Conservation (phyloP, 2,329 filamentous ascomycete species). For the Alternaria brassicicola region DNA sequence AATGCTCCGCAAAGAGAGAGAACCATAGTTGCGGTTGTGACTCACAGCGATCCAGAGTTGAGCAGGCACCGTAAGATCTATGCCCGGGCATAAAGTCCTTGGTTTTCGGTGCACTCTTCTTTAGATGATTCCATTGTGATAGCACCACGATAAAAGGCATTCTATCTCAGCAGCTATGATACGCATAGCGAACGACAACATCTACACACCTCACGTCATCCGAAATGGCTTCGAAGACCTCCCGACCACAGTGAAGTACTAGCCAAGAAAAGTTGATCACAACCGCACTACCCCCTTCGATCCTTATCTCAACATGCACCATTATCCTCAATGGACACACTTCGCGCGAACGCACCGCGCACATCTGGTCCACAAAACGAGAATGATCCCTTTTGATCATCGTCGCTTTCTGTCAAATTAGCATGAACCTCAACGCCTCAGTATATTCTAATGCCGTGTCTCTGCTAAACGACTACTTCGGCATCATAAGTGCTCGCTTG, state of each 20-base stretch:
- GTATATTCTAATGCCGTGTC: slow-evolving; percentile 60
- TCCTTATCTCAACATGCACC: background rate
- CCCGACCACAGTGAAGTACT: background rate
- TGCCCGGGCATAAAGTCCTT: background rate
- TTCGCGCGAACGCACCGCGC: slow-evolving; percentile 47
- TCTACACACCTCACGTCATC: background rate
- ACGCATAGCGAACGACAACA: background rate
- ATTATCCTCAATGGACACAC: background rate
- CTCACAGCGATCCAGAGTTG: background rate
- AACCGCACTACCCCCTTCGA: background rate
- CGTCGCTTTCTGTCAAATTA: slow-evolving; percentile 61
- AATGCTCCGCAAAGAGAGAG: background rate
- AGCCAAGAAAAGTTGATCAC: background rate
- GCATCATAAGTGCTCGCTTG: slow-evolving; percentile 49
- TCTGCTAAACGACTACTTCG: slow-evolving; percentile 55
- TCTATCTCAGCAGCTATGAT: background rate
- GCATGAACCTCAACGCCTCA: slow-evolving; percentile 61
- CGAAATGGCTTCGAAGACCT: background rate
- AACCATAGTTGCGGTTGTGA: background rate
- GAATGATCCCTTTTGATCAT: slow-evolving; percentile 61
- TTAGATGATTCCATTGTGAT: background rate
- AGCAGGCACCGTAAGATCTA: background rate
- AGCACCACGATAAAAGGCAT: background rate
- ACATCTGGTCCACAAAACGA: slow-evolving; percentile 53
- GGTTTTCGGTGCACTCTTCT: background rate